Evolutionary conservation across 305 asterid species (phyloP).

Genomic region (Fraxinus sp.): DNA sequence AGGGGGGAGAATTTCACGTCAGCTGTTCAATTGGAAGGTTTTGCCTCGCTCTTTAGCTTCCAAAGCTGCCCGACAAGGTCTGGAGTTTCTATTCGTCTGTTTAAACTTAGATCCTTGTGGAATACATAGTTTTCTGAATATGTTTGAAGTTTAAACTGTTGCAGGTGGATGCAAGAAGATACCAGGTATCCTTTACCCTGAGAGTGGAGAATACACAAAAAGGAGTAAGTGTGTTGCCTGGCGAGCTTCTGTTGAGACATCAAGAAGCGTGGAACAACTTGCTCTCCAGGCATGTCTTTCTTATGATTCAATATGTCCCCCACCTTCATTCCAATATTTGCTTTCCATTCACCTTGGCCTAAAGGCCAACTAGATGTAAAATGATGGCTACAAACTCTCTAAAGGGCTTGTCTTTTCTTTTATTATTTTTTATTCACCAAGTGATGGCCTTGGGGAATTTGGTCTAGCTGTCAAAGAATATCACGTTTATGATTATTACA

Average conservation of each 20-base stretch:
- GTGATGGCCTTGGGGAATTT: slow-evolving; percentile 8
- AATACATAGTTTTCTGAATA: slow-evolving; percentile 27
- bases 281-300: slow-evolving; percentile 70
- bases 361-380: background rate
- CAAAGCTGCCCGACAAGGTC: slow-evolving; percentile 96
- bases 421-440: slow-evolving; percentile 13
- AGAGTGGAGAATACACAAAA: slow-evolving; percentile 71
- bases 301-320: slow-evolving; percentile 17
- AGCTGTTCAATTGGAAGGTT: slow-evolving; percentile 76
- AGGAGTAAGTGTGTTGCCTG: slow-evolving; percentile 68
- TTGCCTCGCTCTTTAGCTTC: slow-evolving; percentile 72
- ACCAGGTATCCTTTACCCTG: slow-evolving; percentile 71
- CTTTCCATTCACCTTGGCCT: slow-evolving; percentile 6
- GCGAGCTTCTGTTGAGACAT: slow-evolving; percentile 90
- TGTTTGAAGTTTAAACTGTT: slow-evolving; percentile 30
- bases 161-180: slow-evolving; percentile 86
- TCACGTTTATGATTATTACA: slow-evolving; percentile 5
- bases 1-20: slow-evolving; percentile 83
- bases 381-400: slow-evolving; percentile 15
- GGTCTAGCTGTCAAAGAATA: slow-evolving; percentile 5
- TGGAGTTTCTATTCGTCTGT: slow-evolving; percentile 26
- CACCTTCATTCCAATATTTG: slow-evolving; percentile 1
- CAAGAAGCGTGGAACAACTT: slow-evolving; percentile 76
- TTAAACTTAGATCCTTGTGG: slow-evolving; percentile 20
- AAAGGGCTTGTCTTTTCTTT: slow-evolving; percentile 10